phyloP scores from a whole-genome alignment of 2,329 filamentous ascomycete genomes.

The Cladosporium austrohemisphaericum region DNA sequence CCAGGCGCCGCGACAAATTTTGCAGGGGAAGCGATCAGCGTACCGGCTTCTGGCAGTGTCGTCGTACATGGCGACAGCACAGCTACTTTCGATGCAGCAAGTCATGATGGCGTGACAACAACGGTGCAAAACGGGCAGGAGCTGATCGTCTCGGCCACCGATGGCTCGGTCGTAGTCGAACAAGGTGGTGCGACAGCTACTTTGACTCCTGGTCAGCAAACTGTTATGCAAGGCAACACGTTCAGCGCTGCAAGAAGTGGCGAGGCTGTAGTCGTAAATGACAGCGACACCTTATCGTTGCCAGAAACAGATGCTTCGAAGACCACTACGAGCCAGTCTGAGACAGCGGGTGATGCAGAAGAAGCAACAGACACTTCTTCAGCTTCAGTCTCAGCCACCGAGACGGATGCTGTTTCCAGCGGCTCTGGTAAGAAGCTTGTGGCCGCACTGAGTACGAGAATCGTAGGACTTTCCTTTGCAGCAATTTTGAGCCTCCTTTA shows the following conservation, averaged over 20 bases:
- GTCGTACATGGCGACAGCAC: neutral
- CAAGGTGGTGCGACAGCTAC: neutral
- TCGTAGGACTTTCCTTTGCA: too few species aligned
- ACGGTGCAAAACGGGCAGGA: neutral
- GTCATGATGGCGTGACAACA: neutral
- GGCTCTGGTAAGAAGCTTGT: too few species aligned
- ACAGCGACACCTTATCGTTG: neutral
- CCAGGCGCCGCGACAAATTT: neutral
- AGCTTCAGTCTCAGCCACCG: too few species aligned
- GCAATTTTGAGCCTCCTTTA: too few species aligned
- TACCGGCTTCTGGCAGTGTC: neutral
- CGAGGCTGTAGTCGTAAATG: neutral
- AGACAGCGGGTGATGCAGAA: too few species aligned
- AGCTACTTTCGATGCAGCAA: neutral
- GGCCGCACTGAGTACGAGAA: too few species aligned
- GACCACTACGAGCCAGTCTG: too few species aligned
- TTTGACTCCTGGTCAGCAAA: neutral
- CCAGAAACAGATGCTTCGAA: too few species aligned
- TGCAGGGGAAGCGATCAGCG: conserved; percentile 1
- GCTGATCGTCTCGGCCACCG: neutral
- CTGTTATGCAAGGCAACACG: neutral
- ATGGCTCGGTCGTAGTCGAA: neutral
- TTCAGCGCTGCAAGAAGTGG: neutral
- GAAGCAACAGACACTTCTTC: too few species aligned
- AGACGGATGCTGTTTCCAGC: too few species aligned